Evolutionary conservation across 495 filamentous ascomycete species (phyloP), one percentile per base, ranked within the genome.

Genomic region (Podospora didyma): DNA sequence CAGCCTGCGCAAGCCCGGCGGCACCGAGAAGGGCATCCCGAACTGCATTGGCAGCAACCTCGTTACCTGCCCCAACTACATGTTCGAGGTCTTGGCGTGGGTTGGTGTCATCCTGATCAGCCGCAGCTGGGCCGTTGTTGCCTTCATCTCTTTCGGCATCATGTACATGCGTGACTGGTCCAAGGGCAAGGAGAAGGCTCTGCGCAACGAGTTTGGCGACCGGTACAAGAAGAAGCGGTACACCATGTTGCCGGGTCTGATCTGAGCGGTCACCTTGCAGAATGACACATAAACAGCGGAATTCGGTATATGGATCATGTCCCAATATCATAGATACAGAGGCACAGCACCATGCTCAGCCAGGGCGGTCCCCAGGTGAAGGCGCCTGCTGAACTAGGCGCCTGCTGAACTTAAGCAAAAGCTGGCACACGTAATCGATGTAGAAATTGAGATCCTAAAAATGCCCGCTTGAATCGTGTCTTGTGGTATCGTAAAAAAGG

Each of bases 11-110:
- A 83, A 83, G 37, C 79, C 79, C n/a, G 92, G 92, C 48, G 86
- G 86, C 54, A 96, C 85, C 6, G 89, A 95, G 61, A 76, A 91
- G 17, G 91, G 89, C 57, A 96, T 98, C 66, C 94, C 94, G 0
- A 74, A 76, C 39, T 93, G 93, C 19, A 83, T 90, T 54, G 90
- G 91, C n/a, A 97, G 96, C 74, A 76, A 73, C 64, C 63, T 82
- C 39, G 94, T 97, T 41, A 98, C 94, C 12, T 95, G 91, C 79
- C 94, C 94, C 21, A 98, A 98, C 78, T 98, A 98, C 74, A 82
- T 92, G 74, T 98, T 96, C 65, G 94, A 98, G 79, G 79, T 86
- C 12, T 61, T 94, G 37, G 82, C 90, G 1, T 98, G 94, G 94
- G 51, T 87, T 17, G 91, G 89, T 44, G 77, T 97, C 16, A 73